Conservation (phyloP, 805 yeast species). For the Kurtzmaniella fragi region DNA sequence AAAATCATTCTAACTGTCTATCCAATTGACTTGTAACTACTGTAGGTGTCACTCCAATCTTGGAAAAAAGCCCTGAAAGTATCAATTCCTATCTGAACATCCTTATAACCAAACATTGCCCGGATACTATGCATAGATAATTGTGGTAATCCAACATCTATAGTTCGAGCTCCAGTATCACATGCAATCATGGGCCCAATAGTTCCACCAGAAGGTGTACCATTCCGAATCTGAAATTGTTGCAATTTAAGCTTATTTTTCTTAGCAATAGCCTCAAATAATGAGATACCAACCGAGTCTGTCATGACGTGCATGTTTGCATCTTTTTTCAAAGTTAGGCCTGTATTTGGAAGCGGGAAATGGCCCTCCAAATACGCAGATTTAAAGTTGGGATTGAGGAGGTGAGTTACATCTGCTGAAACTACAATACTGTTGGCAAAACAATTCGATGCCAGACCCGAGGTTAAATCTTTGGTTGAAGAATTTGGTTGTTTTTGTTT, state of each 20-base stretch:
- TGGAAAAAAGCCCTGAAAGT: conserved; percentile 27
- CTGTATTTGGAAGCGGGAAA: conserved; percentile 34
- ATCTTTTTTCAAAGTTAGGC: conserved; percentile 33
- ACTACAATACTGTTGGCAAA: conserved; percentile 30
- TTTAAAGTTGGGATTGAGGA: conserved; percentile 36
- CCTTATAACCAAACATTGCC: conserved; percentile 33
- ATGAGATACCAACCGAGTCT: conserved; percentile 25
- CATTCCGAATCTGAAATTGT: conserved; percentile 37
- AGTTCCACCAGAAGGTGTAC: conserved; percentile 37
- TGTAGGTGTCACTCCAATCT: conserved; percentile 24
- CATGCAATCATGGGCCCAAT: conserved; percentile 37
- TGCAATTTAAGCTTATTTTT: conserved; percentile 24
- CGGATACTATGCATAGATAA: conserved; percentile 40
- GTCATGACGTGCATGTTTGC: conserved; percentile 34
- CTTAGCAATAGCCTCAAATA: conserved; percentile 21
- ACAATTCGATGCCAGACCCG: conserved; percentile 5
- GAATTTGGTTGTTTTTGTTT: conserved; percentile 1
- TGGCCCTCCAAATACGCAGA: conserved; percentile 26
- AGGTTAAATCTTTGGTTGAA: conserved; percentile 1
- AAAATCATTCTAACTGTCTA: too few relatives aligned
- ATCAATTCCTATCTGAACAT: conserved; percentile 32
- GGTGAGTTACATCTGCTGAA: conserved; percentile 42
- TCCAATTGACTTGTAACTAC: conserved; percentile 14
- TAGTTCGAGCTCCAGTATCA: conserved; percentile 30
- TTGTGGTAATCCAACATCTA: conserved; percentile 40